A percentile compares a stretch with the other conserved stretches of the same genome.
Conservation (phyloP, 495 filamentous ascomycete species). For the Xylaria bambusicola region DNA sequence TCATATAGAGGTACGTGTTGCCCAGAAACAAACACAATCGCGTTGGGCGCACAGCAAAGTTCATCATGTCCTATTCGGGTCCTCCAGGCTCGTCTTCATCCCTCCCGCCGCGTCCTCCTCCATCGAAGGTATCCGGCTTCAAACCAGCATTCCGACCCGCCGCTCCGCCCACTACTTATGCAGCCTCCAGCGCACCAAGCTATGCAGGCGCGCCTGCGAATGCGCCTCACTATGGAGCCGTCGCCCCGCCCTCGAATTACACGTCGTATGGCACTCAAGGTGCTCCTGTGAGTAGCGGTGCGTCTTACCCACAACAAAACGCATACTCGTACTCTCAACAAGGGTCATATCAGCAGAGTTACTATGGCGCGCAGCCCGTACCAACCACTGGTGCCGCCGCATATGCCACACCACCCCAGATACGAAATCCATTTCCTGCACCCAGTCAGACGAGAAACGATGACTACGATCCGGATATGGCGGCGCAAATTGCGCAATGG, state of each 20-base stretch:
- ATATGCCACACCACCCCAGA: slow-evolving; percentile 66
- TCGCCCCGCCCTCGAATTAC: slow-evolving; percentile 30
- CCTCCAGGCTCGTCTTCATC: slow-evolving; percentile 80
- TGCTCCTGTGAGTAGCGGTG: slow-evolving; percentile 31
- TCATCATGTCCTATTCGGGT: slow-evolving; percentile 94
- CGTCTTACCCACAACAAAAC: slow-evolving; percentile 26
- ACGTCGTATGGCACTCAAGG: slow-evolving; percentile 34
- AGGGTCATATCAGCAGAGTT: slow-evolving; percentile 50
- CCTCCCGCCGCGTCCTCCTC: slow-evolving; percentile 83
- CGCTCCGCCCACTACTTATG: slow-evolving; percentile 32
- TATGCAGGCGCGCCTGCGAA: slow-evolving; percentile 39
- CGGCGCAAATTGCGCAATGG: slow-evolving; percentile 95
- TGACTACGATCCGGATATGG: slow-evolving; percentile 77
- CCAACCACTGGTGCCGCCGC: slow-evolving; percentile 37
- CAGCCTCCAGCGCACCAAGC: slow-evolving; percentile 34
- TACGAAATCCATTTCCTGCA: slow-evolving; percentile 82
- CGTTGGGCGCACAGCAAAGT: slow-evolving; percentile 55
- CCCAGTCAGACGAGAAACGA: slow-evolving; percentile 49
- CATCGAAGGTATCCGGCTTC: slow-evolving; percentile 59
- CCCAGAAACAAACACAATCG: slow-evolving; percentile 30
- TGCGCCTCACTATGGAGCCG: slow-evolving; percentile 32
- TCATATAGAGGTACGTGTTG: slow-evolving; percentile 48
- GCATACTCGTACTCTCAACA: slow-evolving; percentile 41
- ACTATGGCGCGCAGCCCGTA: slow-evolving; percentile 50
- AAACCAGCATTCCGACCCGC: slow-evolving; percentile 59